These are phyloP conservation scores for Phaeophleospora eucalypticola DNA, from an alignment of 2,329 filamentous ascomycete genomes.

Conservation along the genomic window DNA sequence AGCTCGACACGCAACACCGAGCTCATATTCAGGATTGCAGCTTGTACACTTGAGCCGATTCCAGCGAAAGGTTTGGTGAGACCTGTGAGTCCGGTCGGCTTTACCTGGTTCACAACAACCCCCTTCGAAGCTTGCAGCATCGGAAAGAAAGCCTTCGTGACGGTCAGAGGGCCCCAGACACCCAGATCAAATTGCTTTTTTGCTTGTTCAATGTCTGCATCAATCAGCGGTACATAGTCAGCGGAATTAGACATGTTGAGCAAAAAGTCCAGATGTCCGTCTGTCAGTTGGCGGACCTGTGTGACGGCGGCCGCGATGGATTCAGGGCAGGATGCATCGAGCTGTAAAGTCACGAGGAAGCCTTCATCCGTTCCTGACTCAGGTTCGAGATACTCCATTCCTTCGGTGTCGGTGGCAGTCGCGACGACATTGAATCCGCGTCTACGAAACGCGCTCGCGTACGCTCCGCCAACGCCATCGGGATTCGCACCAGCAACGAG, in stretches of 20 bases:
- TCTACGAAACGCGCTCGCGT: constrained; percentile 43
- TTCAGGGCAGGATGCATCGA: constrained; percentile 41
- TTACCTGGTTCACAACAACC: constrained; percentile 38
- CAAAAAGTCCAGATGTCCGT: constrained; percentile 43
- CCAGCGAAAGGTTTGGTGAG: constrained; percentile 25
- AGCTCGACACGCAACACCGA: constrained; percentile 28
- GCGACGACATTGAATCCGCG: constrained; percentile 45
- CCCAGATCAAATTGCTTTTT: constrained; percentile 50
- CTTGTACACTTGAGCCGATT: constrained; percentile 34
- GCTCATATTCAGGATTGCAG: constrained; percentile 21
- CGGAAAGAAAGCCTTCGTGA: constrained; percentile 46
- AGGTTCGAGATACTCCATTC: constrained; percentile 10
- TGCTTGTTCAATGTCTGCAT: constrained; percentile 37
- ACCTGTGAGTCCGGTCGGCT: constrained; percentile 23
- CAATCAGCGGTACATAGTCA: constrained; percentile 26
- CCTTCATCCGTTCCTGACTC: constrained; percentile 8
- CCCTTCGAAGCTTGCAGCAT: constrained; percentile 38
- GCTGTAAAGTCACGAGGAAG: constrained; percentile 28
- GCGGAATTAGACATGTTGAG: constrained; percentile 47
- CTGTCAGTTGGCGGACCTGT: constrained; percentile 27
- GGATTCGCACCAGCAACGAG: constrained; percentile 50
- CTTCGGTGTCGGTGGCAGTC: constrained; percentile 34
- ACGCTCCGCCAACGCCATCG: constrained; percentile 43
- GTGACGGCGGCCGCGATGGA: constrained; percentile 35
- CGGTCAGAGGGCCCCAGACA: constrained; percentile 40